Evolutionary conservation across 208 protist species (phyloP).

Genomic region (Sergeia podlipaevii): DNA sequence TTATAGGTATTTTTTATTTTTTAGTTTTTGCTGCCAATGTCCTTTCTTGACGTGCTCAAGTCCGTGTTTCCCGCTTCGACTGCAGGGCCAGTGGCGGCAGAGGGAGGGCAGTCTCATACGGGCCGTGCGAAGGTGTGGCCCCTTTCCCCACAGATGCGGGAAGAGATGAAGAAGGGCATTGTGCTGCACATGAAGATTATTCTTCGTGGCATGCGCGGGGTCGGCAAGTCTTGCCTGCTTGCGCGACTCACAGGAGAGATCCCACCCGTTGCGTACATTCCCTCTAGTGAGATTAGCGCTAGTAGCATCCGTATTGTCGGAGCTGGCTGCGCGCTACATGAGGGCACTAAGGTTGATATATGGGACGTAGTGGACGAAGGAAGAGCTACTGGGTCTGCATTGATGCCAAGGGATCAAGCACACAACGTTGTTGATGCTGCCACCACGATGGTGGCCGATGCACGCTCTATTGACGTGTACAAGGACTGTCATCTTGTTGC

Average conservation of each 20-base stretch:
- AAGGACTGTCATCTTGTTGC: constrained; percentile 47
- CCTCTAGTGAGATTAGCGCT: constrained; percentile 54
- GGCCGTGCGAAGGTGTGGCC: constrained; percentile 57
- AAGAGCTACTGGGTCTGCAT: constrained; percentile 7
- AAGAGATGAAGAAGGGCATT: constrained; percentile 60
- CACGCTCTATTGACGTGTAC: constrained; percentile 60
- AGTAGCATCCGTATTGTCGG: constrained; percentile 51
- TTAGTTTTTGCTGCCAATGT: too few relatives aligned
- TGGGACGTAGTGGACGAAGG: constrained; percentile 78
- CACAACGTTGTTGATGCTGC: constrained; percentile 25
- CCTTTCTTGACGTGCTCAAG: too few relatives aligned
- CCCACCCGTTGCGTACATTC: constrained; percentile 30
- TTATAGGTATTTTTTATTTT: too few relatives aligned
- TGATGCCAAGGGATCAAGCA: constrained; percentile 11
- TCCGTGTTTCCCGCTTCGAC: too few relatives aligned
- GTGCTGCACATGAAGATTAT: constrained; percentile 85
- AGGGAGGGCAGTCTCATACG: too few relatives aligned
- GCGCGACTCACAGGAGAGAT: constrained; percentile 51
- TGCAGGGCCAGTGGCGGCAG: too few relatives aligned
- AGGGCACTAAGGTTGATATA: constrained; percentile 72
- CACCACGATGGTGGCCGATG: constrained; percentile 27
- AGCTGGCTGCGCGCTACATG: constrained; percentile 22
- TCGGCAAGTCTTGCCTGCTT: constrained; percentile 70
- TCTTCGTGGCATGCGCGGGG: constrained; percentile 53
- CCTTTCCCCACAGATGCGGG: constrained; percentile 45